Base-by-base conservation (phyloP, 345 rosid genomes). In the Salix brachista region DNA sequence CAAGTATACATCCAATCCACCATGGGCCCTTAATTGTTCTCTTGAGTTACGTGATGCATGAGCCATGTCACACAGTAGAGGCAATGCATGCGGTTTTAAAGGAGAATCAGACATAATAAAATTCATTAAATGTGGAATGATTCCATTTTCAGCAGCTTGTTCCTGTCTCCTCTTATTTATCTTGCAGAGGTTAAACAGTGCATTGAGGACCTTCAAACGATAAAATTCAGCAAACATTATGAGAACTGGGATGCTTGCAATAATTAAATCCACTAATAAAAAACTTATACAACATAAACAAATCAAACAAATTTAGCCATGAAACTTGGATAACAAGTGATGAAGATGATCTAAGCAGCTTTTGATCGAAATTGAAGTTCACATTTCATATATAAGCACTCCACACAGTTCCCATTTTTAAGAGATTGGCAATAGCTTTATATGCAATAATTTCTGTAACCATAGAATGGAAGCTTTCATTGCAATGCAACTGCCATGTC, bases 101-200 rank as follows among this genome's bases (percentile, higher is more conserved):
- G 91, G 89, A 77, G 97, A 94, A 73, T 82, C 90, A 28, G 95
- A 84, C 86, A 89, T 86, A 62, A 96, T 91, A 80, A 96, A 85
- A 75, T 85, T 90, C 98, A 94, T 88, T 83, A 96, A 86, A 82
- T 96, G 99, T 26, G 99, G 98, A 83, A 96, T 91, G 70, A 96
- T 96, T 88, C 99, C 99, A 78, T 94, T 89, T 85, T 96, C 99
- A 65, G 99, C 98, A 10, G 99, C 99, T 85, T 94, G 98, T 81
- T 96, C 99, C 85, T 96, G 99, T 76, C 98, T 90, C 90, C 97
- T 90, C 88, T 94, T 94, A 85, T 96, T 96, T 86, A 96, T 96
- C 89, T 96, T 96, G 92, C 98, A 96, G 76, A 96, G 90, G 80
- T 94, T 96, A 90, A 96, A 92, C 44, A 96, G 87, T 8, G 99